Evolutionary conservation across 257 asterid genomes (phyloP).

Genomic region (Solanum tarapatanum): DNA sequence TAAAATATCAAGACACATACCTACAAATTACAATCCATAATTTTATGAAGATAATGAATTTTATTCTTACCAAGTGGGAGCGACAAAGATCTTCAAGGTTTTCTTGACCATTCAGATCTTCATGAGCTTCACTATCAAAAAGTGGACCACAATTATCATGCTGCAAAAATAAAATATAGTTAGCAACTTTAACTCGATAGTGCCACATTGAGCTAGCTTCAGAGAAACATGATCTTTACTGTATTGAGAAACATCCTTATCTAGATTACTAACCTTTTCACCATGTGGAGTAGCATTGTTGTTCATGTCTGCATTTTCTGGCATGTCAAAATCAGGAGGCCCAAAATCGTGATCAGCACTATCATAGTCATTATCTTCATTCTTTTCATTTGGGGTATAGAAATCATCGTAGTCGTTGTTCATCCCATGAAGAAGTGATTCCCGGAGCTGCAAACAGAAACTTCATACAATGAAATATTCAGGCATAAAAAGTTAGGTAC

Average conservation of each 20-base stretch:
- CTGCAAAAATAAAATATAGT: slow-evolving; percentile 23
- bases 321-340: slow-evolving; percentile 49
- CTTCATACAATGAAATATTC: slow-evolving; percentile 3
- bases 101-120: slow-evolving; percentile 32
- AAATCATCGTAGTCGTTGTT: slow-evolving; percentile 21
- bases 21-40: background rate
- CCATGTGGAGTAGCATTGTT: slow-evolving; percentile 25
- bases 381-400: slow-evolving; percentile 12
- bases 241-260: background rate
- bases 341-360: slow-evolving; percentile 55
- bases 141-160: slow-evolving; percentile 21
- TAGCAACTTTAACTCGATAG: background rate
- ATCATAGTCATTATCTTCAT: slow-evolving; percentile 39
- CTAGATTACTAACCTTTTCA: slow-evolving; percentile 34
- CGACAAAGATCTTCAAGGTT: slow-evolving; percentile 90
- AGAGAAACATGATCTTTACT: background rate
- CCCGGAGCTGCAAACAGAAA: slow-evolving; percentile 58
- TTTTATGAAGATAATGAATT: background rate
- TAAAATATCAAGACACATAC: background rate
- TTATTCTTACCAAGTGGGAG: slow-evolving; percentile 69
- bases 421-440: slow-evolving; percentile 49
- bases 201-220: background rate
- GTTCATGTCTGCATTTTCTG: slow-evolving; percentile 22
- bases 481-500: background rate
- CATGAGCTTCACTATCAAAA: slow-evolving; percentile 15